Evolutionary conservation across 805 yeast genomes (phyloP), one percentile per base, ranked within the genome.

Genomic region (Starmerella bombicola): DNA sequence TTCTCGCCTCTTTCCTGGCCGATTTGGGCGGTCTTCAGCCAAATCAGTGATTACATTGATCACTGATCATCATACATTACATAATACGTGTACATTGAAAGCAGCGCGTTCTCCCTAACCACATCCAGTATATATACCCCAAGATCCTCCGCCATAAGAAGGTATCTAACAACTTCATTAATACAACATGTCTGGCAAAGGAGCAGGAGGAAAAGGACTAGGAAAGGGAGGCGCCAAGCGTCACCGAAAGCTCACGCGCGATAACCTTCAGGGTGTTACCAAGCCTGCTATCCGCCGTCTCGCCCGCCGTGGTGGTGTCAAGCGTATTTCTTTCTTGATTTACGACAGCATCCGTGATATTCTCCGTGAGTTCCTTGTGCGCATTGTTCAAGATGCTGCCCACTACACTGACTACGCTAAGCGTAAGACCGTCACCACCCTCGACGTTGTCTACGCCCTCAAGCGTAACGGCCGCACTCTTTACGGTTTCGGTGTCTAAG

Each of bases 171-270:
- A 24, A 24, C 28, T 24, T 24, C 28, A 24, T 24, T 24, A 24
- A 40, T 31, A 33, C 55, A 73, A 53, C 64, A 85, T 85, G 95
- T 84, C 95, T 67, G 95, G 97, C 68, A 86, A 96, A 78, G 98
- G 98, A 64, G 88, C 91, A 84, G 97, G 97, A 66, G 98, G 97
- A 65, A 91, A 91, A 82, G 98, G 98, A 73, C 77, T 91, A 61
- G 98, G 98, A 64, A 91, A 91, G 74, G 97, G 96, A 73, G 98
- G 98, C 74, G 98, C 98, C 62, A 88, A 88, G 80, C 85, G 98
- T 72, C 98, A 88, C 85, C 84, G 97, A 79, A 86, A 86, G 83
- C 83, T 88, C 70, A 76, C 86, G 55, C 86, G 97, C 77, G 98
- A 91, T 70, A 91, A 88, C 88, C 88, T 91, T 58, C 96, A 86